Evolutionary conservation across 2,329 filamentous ascomycete species (phyloP).

Genomic region (Tothia fuscella): DNA sequence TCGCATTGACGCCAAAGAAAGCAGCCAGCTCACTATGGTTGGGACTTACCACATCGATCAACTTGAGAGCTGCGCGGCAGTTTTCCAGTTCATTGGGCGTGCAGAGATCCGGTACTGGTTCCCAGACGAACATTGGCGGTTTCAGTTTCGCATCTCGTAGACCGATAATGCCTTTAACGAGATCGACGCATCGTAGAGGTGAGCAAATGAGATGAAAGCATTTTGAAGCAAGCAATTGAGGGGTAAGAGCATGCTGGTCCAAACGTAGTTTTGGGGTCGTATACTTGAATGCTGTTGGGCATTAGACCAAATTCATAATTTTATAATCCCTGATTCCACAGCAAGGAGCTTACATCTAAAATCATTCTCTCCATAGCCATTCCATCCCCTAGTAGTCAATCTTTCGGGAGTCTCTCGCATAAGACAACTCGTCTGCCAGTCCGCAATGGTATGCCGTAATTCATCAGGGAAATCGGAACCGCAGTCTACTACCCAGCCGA

Average conservation of each 20-base stretch:
- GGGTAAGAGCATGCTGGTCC: constrained; percentile 57
- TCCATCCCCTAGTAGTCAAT: constrained; percentile 83
- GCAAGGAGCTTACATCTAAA: constrained; percentile 38
- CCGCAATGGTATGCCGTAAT: constrained; percentile 50
- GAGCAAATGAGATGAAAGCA: constrained; percentile 85
- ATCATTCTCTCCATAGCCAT: constrained; percentile 65
- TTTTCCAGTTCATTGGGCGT: constrained; percentile 49
- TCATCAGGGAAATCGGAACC: constrained; percentile 73
- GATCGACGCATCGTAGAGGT: constrained; percentile 60
- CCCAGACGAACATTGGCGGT: constrained; percentile 75
- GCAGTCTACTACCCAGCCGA: constrained; percentile 86
- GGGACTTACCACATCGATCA: constrained; percentile 54
- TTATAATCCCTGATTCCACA: neutral
- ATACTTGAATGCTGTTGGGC: constrained; percentile 73
- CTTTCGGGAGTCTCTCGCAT: constrained; percentile 54
- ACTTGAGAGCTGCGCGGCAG: constrained; percentile 39
- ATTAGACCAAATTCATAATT: constrained; percentile 5
- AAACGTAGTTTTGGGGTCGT: constrained; percentile 75
- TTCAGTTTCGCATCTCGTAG: constrained; percentile 33
- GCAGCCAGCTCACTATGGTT: constrained; percentile 83
- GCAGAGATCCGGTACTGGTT: constrained; percentile 85
- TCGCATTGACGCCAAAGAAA: constrained; percentile 53
- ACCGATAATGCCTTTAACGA: constrained; percentile 56
- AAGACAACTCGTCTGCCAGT: constrained; percentile 65
- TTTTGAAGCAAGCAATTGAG: constrained; percentile 54